Base-by-base conservation (phyloP, 495 filamentous ascomycete species). In the Podospora didyma region DNA sequence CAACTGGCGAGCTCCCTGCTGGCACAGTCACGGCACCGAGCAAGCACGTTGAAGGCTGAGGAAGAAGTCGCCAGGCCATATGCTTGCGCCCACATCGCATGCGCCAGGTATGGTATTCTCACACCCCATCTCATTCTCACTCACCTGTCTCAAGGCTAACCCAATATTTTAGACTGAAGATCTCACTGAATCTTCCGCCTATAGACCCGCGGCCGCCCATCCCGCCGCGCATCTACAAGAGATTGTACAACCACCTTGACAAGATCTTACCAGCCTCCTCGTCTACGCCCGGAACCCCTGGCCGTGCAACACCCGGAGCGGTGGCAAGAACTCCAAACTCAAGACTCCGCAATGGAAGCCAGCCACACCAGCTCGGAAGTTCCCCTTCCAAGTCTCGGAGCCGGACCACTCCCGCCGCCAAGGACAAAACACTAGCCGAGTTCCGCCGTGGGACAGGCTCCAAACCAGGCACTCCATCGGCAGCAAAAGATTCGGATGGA, bases 51-150 rank as follows among this genome's bases (percentile, higher is more conserved):
- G 11, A 96, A 92, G 63, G 80, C 86, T 7, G 89, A 94, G 54
- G 93, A 98, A 70, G 93, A 98, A 68, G 85, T 91, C 58, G 89
- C 88, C 17, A 82, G 93, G 7, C 80, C 84, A 10, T 96, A 94
- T 71, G 90, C 89, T 10, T 97, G 95, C 67, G 89, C 91, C 1
- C 87, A 97, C 69, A 82, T 98, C 34, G 94, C 94, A 39, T 97
- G 93, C 73, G 89, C 91, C 70, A 82, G 90, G 88, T 89, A 67
- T 24, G 35, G 12, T 2, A 7, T 10, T 10, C 34, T 16, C 34
- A 7, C 34, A 46, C n/a, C 21, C 22, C 7, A 19, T 19, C 48
- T 48, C 51, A 26, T 45, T 48, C 19, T 31, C 23, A 5, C 9
- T 59, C 17, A 44, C 52, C 41, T 44, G 46, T 14, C 22, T 26